phyloP scores from a whole-genome alignment of 2,329 filamentous ascomycete species.

The Paraphaeosphaeria sporulosa region DNA sequence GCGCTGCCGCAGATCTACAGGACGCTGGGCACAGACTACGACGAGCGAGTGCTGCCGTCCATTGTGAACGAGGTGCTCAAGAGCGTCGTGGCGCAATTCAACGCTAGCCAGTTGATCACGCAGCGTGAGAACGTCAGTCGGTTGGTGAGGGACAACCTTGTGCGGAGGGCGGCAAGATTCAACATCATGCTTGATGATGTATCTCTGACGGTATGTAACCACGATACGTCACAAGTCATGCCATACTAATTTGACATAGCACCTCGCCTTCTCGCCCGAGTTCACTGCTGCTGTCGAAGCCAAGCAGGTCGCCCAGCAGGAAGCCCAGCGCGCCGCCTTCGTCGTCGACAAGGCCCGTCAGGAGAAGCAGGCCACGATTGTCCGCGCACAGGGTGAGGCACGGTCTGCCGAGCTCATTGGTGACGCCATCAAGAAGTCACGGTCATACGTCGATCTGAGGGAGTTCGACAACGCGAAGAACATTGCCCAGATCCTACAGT shows the following conservation, averaged over 20 bases:
- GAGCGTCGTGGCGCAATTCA: conserved; percentile 97
- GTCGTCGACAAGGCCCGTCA: conserved; percentile 98
- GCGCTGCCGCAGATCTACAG: conserved; percentile 96
- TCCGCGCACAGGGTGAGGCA: conserved; percentile 98
- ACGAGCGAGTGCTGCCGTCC: conserved; percentile 95
- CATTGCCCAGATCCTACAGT: conserved; percentile 88
- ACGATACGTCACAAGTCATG: conserved; percentile 2
- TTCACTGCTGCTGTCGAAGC: conserved; percentile 74
- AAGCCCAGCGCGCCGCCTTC: conserved; percentile 96
- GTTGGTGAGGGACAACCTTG: conserved; percentile 91
- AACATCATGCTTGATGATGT: conserved; percentile 98
- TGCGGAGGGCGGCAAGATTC: conserved; percentile 89
- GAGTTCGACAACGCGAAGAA: conserved; percentile 95
- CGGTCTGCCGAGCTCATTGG: conserved; percentile 97
- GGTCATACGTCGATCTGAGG: conserved; percentile 94
- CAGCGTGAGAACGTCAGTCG: conserved; percentile 96
- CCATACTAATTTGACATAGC: conserved; percentile 52
- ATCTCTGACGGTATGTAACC: conserved; percentile 79
- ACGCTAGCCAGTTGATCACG: conserved; percentile 97
- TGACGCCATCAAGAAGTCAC: conserved; percentile 99
- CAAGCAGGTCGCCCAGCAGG: conserved; percentile 80
- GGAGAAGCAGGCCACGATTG: conserved; percentile 99
- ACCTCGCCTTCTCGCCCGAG: conserved; percentile 73
- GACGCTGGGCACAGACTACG: conserved; percentile 93
- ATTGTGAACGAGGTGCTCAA: conserved; percentile 99